These are phyloP conservation scores for Fonsecaea multimorphosa DNA, from an alignment of 2,329 filamentous ascomycete species.

Conservation along the genomic window DNA sequence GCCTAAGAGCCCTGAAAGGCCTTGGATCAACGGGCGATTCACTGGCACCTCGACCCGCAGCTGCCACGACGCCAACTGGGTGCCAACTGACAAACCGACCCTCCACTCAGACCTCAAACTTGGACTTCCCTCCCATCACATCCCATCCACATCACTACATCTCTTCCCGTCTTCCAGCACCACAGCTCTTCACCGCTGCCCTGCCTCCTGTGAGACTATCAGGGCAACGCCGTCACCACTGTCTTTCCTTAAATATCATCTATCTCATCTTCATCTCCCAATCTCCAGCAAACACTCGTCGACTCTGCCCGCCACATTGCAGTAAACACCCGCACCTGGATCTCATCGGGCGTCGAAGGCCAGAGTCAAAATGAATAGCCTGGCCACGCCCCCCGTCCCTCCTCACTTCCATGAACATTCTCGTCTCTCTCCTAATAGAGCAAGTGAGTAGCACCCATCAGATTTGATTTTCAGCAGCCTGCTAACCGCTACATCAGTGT, in stretches of 20 bases:
- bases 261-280: background rate
- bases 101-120: constrained; percentile 21
- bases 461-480: constrained; percentile 8
- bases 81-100: constrained; percentile 13
- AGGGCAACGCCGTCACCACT: background rate
- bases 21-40: too few species aligned
- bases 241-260: constrained; percentile 8
- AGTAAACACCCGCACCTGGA: constrained; percentile 17
- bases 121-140: constrained; percentile 18
- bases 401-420: constrained; percentile 67
- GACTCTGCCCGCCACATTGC: background rate
- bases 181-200: constrained; percentile 16
- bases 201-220: constrained; percentile 1
- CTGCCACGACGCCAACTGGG: constrained; percentile 9
- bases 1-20: background rate
- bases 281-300: background rate
- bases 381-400: constrained; percentile 64
- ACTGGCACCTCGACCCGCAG: constrained; percentile 6
- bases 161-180: constrained; percentile 3
- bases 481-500: constrained; percentile 33
- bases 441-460: constrained; percentile 55
- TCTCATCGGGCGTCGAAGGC: constrained; percentile 27
- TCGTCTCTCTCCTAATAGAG: constrained; percentile 65
- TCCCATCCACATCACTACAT: constrained; percentile 15
- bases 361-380: constrained; percentile 63